Base-by-base conservation (phyloP, 148 eudicot genomes). In the Chenopodium berlandieri region DNA sequence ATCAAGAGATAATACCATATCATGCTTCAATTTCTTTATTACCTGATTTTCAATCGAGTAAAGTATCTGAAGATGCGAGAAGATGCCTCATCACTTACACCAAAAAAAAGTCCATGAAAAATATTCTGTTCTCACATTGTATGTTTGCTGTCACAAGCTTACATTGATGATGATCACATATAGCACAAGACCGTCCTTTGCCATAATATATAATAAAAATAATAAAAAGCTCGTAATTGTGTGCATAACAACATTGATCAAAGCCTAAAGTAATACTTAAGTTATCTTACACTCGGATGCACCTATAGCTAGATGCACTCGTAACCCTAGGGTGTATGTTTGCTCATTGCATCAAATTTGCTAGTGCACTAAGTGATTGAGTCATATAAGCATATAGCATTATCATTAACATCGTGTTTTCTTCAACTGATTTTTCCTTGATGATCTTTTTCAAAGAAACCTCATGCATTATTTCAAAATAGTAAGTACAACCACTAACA, bases 21-120 rank as follows among this genome's bases (percentile, higher is more conserved):
- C 75, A 34, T 72, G 30, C 52, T 73, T 68, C 73, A 74, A 56
- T 68, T 47, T 52, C 83, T 54, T 72, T 62, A 16, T 60, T 52
- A 32, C 67, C 12, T 63, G 5, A 50, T 20, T 79, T 69, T 70
- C 48, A 22, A 54, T 48, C 56, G 23, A 56, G 17, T 31, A 79
- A 71, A 56, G 68, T 9, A 68, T 46, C 10, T 63, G 80, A 76
- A 82, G 84, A 82, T 82, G 71, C 80, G 25, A 77, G 77, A 62
- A 82, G 63, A 82, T 82, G 84, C 84, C 76, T 30, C 46, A 46
- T 82, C 84, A 82, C 62, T 30, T 60, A 70, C 75, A 71, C 75
- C 67, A 66, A 52, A 31, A 56, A 52, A 70, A 27, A 75, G 76
- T 65, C 9, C 14, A 11, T n/a, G 31, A 54, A 17, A 70, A 44